Conservation (phyloP, 441 rosid genomes). For the Codiaeum variegatum region DNA sequence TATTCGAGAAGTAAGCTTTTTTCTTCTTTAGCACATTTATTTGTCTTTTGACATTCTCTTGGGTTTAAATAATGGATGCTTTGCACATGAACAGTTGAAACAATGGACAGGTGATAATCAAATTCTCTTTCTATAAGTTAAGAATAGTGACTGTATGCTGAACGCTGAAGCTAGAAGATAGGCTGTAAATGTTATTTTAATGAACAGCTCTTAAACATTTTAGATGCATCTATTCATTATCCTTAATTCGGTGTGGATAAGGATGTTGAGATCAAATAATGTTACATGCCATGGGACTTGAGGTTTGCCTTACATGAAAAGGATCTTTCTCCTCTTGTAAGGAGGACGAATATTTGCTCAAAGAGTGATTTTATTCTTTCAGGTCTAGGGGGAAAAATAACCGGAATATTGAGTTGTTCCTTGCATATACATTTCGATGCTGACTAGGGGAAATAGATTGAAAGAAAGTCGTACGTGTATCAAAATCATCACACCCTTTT, state of each 20-base stretch:
- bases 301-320: not conserved
- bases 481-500: not conserved
- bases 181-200: not conserved
- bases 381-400: not conserved
- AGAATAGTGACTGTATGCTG: not conserved
- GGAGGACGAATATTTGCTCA: not conserved
- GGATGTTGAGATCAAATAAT: not conserved
- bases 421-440: not conserved
- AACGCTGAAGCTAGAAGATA: not conserved
- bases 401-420: not conserved
- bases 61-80: conserved; percentile 5
- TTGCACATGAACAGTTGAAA: not conserved
- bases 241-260: not conserved
- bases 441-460: not conserved
- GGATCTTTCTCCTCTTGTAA: not conserved
- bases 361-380: not conserved
- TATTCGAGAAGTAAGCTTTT: conserved; percentile 70
- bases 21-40: not conserved
- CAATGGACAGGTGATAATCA: not conserved
- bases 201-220: not conserved
- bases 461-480: not conserved
- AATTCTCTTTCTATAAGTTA: not conserved
- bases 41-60: conserved; percentile 14
- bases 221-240: not conserved
- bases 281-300: not conserved